Evolutionary conservation across 176 grass and related monocot genomes (phyloP), one percentile per base, ranked within the genome.

Genomic region (Aegilops sharonensis): DNA sequence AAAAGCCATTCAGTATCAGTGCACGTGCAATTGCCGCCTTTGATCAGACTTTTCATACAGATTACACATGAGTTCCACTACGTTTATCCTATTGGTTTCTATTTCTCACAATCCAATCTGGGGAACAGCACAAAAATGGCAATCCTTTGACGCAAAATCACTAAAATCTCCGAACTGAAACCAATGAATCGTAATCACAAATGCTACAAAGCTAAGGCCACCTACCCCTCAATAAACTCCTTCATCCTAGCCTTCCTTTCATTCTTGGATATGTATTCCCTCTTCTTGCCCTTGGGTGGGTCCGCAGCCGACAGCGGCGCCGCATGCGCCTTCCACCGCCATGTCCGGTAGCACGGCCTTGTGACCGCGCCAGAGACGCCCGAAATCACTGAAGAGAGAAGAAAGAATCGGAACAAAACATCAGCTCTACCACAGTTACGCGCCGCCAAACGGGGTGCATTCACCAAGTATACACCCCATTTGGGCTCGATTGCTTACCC

Each of bases 171-270:
- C 12, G 59, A 74, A 76, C n/a, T 36, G 39, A 67, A 18, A 15
- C 32, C 6, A 77, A 56, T 27, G 17, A 56, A 77, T 59, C 64
- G 48, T 67, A 78, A 67, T 73, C 14, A 78, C 9, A 89, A 70
- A 60, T 37, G 43, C 10, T 20, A 34, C 31, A n/a, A 57, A 68
- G 68, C 21, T 29, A 14, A 68, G 59, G 12, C 34, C 74, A 85
- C 80, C 27, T 85, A 96, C 94, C 90, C 81, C 39, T 91, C 91
- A 39, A 96, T 57, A 43, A 90, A 94, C 72, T 91, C 86, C 85
- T 68, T 65, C 27, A 96, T 81, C 50, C 36, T 59, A 30, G 39
- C 23, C 64, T 71, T 88, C 68, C 91, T 88, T 37, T 93, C 85
- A 71, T 82, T 30, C 57, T 76, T 92, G 8, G 79, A 9, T 31